Percentiles rank a stretch among this genome's conserved stretches.
Evolutionary conservation across 257 asterid genomes (phyloP).

Genomic region (Solanum clarkiae): DNA sequence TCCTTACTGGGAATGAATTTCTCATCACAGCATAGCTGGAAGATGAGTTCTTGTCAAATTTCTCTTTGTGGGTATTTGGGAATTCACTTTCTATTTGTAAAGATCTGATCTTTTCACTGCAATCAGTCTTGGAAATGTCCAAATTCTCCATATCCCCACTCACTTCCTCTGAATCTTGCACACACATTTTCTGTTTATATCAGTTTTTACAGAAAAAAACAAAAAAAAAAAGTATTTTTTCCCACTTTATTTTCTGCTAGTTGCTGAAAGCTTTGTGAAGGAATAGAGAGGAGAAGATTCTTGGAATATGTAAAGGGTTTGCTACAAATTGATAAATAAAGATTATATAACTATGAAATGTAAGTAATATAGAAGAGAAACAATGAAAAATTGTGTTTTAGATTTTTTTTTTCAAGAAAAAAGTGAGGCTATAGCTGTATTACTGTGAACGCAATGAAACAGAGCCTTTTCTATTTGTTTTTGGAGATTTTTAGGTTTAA

Average conservation of each 20-base stretch:
- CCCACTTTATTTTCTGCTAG: not conserved
- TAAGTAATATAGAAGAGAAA: not conserved
- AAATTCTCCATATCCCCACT: slow-evolving; percentile 41
- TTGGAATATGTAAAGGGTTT: not conserved
- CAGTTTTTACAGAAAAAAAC: not conserved
- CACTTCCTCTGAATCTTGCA: slow-evolving; percentile 67
- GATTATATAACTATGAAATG: not conserved
- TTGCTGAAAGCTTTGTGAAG: not conserved
- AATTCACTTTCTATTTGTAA: slow-evolving; percentile 28
- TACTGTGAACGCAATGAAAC: not conserved
- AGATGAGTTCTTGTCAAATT: not conserved
- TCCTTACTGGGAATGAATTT: slow-evolving; percentile 50
- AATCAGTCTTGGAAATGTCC: slow-evolving; percentile 26
- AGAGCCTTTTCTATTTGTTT: not conserved
- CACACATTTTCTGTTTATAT: slow-evolving; percentile 35
- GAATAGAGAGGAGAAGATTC: not conserved
- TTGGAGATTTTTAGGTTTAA: not conserved
- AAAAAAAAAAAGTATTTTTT: not conserved
- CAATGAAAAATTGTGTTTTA: not conserved
- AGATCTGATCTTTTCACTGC: slow-evolving; percentile 21
- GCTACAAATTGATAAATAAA: not conserved
- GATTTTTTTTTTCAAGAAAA: not conserved
- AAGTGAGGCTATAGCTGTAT: not conserved
- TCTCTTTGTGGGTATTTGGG: slow-evolving; percentile 13
- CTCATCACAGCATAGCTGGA: slow-evolving; percentile 9